phyloP scores from a whole-genome alignment of 208 protist species.

The Vickermania ingenoplastis region DNA sequence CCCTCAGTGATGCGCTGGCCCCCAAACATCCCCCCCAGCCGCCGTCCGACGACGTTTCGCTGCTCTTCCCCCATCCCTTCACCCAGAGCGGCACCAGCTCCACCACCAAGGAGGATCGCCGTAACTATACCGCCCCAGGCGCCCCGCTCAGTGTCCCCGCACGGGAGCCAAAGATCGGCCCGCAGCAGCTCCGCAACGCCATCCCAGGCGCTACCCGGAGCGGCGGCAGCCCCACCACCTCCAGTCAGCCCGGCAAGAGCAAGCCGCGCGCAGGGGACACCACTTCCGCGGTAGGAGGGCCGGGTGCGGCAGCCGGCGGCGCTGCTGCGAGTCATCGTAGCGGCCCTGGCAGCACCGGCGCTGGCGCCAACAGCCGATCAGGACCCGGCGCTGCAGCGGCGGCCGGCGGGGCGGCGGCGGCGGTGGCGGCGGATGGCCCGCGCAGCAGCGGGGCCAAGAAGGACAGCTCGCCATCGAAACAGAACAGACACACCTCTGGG shows the following conservation, averaged over 20 bases:
- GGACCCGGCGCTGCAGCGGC: background rate
- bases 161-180: background rate
- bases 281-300: too few species aligned
- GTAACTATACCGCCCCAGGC: slow-evolving; percentile 3
- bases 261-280: too few species aligned
- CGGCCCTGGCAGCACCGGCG: background rate
- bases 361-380: background rate
- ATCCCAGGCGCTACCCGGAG: background rate
- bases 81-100: background rate
- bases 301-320: background rate
- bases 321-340: background rate
- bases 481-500: too few species aligned
- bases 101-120: background rate
- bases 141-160: background rate
- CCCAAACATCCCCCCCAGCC: background rate
- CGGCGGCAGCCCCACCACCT: slow-evolving; percentile 1
- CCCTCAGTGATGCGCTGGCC: slow-evolving; percentile 2
- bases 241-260: background rate
- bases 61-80: slow-evolving; percentile 78
- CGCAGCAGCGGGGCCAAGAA: too few species aligned
- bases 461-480: too few species aligned
- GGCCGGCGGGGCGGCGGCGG: background rate
- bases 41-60: slow-evolving; percentile 11
- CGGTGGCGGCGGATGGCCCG: background rate
- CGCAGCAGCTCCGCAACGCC: background rate